These are phyloP conservation scores for Aspergillus costaricaensis DNA, from an alignment of 2,329 filamentous ascomycete genomes.

Conservation along the genomic window DNA sequence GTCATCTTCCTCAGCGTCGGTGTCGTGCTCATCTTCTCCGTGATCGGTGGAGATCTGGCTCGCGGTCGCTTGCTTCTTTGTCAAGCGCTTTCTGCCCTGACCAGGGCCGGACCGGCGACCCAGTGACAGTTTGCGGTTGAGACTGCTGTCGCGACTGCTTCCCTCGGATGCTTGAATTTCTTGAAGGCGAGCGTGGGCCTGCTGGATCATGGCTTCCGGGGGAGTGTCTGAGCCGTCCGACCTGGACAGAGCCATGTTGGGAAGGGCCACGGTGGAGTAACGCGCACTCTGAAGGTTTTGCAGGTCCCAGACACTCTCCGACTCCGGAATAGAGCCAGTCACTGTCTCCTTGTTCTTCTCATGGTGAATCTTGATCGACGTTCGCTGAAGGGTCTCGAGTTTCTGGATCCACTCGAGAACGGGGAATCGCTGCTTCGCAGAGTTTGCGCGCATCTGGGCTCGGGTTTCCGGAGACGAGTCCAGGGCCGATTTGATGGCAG, in stretches of 20 bases:
- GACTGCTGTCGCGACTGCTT: constrained; percentile 27
- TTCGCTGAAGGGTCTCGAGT: constrained; percentile 61
- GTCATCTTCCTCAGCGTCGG: background rate
- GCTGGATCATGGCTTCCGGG: background rate
- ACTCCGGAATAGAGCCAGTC: background rate
- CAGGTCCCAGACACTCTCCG: constrained; percentile 1
- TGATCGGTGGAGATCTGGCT: background rate
- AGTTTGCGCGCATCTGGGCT: constrained; percentile 64
- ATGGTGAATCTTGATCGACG: constrained; percentile 58
- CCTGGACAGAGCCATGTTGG: constrained; percentile 29
- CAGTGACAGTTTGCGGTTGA: constrained; percentile 39
- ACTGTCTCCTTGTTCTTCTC: constrained; percentile 38
- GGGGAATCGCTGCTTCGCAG: constrained; percentile 65
- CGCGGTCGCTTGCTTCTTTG: background rate
- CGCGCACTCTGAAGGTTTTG: constrained; percentile 11
- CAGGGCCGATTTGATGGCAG: constrained; percentile 61
- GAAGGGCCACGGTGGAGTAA: constrained; percentile 32
- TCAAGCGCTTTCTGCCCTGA: constrained; percentile 18
- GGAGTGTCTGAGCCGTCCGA: constrained; percentile 1
- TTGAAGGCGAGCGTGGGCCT: constrained; percentile 1
- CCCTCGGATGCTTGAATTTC: constrained; percentile 30
- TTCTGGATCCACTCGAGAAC: constrained; percentile 67
- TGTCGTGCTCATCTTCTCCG: background rate
- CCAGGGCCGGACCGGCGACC: constrained; percentile 42
- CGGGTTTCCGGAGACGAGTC: constrained; percentile 57